A percentile compares a stretch with the other conserved stretches of the same genome.
Evolutionary conservation across 352 stramenopile species (phyloP).

Genomic region (Globisporangium spinosum): DNA sequence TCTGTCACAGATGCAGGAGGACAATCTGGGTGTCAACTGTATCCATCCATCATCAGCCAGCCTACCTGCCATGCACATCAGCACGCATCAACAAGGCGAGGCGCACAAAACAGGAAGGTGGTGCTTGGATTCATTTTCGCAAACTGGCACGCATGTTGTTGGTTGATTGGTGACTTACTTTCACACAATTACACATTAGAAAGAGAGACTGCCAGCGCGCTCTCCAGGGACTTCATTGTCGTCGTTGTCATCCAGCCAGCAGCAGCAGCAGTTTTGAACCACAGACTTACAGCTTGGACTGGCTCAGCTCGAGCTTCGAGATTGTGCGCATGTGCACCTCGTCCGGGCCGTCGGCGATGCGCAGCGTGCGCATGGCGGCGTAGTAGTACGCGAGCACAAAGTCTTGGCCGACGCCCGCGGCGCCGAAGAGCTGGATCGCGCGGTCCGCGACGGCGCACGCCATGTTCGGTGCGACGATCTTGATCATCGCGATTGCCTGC

Average conservation of each 20-base stretch:
- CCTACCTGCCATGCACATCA: too few relatives aligned
- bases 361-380: constrained; percentile 88
- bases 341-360: constrained; percentile 96
- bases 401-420: constrained; percentile 89
- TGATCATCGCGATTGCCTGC: constrained; percentile 95
- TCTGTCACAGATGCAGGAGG: too few relatives aligned
- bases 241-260: background rate
- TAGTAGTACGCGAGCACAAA: constrained; percentile 92
- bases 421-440: constrained; percentile 85
- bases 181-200: background rate
- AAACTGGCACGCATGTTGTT: too few relatives aligned
- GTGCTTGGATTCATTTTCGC: too few relatives aligned
- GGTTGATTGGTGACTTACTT: background rate
- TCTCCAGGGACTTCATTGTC: background rate
- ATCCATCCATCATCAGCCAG: too few relatives aligned
- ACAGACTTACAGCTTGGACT: constrained; percentile 35
- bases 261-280: background rate
- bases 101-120: too few relatives aligned
- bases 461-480: constrained; percentile 93
- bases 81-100: too few relatives aligned
- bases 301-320: constrained; percentile 89
- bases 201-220: background rate
- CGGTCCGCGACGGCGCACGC: constrained; percentile 87
- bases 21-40: too few relatives aligned
- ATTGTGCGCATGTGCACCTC: constrained; percentile 95